Evolutionary conservation across 2,329 filamentous ascomycete genomes (phyloP), one percentile per base, ranked within the genome.

Genomic region (Orbilia javanica): DNA sequence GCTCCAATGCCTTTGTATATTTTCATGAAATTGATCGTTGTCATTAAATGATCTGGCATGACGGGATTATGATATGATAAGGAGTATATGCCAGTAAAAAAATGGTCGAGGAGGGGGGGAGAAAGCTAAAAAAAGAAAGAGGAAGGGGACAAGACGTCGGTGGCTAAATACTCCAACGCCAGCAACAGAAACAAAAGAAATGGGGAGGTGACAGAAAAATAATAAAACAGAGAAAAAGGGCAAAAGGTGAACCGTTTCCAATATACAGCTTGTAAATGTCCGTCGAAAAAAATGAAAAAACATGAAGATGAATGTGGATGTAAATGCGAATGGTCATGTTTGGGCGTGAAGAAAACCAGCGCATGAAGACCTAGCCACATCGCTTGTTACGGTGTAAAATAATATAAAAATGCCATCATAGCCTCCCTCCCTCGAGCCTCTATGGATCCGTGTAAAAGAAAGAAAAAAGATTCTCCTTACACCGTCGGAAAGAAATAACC

Each of bases 151-250:
- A 42, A 18, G 22, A 22, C 18, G 50, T 44, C 57, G 67, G 65
- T 67, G 64, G 13, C 52, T 69, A 70, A 68, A 76, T 39, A 72
- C 42, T 68, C 52, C 53, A 69, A 64, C 36, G 57, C 27, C 68
- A 71, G 44, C 31, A 46, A 67, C 50, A 34, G 8, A 44, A 46
- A 67, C 44, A 34, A 8, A 31, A 36, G 31, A 53, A 15, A n/a
- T n/a, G n/a, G n/a, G n/a, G n/a, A n/a, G n/a, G n/a, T 7, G 39
- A 34, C 70, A 39, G 27, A 50, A 53, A 60, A 75, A 13, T 27
- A 44, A 29, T 15, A 31, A 3, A n/a, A 53, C 31, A 22, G 10
- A 25, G 13, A 25, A 11, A 4, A 48, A 7, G 11, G n/a, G n/a
- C 42, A 46, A 39, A 55, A 20, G 20, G n/a, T 57, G 27, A 44